Evolutionary conservation across 371 early-diverging fungal genomes (phyloP).

Genomic region (Mortierella sp.): DNA sequence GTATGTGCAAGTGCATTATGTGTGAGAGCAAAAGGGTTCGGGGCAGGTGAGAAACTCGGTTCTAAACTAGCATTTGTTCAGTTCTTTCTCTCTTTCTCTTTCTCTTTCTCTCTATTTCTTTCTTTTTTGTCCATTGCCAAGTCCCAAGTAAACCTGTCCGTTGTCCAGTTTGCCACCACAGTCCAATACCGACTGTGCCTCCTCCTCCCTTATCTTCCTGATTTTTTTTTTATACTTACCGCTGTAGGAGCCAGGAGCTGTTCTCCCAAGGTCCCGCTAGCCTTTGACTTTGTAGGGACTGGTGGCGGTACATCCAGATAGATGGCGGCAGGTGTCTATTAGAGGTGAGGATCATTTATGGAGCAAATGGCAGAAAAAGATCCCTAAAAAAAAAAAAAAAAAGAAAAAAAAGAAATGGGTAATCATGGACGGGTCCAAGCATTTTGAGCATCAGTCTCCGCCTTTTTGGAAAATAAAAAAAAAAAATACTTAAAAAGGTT

Average conservation of each 20-base stretch:
- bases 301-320: slow-evolving; percentile 61
- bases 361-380: too few species aligned
- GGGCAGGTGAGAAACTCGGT: background rate
- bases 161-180: too few species aligned
- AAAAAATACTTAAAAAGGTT: background rate
- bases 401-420: background rate
- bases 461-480: background rate
- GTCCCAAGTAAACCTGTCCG: too few species aligned
- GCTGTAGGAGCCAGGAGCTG: slow-evolving; percentile 40
- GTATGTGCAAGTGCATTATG: background rate
- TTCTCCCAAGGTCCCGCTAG: slow-evolving; percentile 36
- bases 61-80: background rate
- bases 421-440: too few species aligned
- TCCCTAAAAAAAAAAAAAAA: background rate
- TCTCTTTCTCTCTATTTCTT: background rate
- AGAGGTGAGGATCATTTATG: background rate
- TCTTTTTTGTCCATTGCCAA: too few species aligned
- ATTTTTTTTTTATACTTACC: slow-evolving; percentile 17
- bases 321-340: slow-evolving; percentile 66
- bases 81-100: background rate
- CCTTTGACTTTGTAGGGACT: slow-evolving; percentile 36
- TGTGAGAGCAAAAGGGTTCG: background rate
- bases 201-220: background rate
- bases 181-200: background rate
- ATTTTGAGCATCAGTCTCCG: too few species aligned